Evolutionary conservation across 352 stramenopile genomes (phyloP), one percentile per base, ranked within the genome.

Genomic region (Phytophthora quininea): DNA sequence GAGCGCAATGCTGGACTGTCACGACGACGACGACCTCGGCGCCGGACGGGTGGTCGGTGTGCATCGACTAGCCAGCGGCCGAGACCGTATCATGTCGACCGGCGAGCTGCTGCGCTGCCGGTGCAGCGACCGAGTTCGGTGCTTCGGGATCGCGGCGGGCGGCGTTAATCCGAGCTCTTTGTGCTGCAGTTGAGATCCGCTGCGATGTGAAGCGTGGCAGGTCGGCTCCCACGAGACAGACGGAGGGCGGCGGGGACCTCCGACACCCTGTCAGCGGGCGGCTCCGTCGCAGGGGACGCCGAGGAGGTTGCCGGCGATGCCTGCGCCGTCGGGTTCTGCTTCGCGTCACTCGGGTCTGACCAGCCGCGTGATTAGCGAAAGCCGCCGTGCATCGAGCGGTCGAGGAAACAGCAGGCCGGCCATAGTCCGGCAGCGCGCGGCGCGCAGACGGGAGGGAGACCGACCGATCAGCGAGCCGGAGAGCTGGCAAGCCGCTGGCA

Each of bases 401-500:
- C 15, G 43, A 27, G 15, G 4, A 47, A 47, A 29, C 43, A 49
- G 43, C 43, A 49, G 43, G 14, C 43, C 14, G 15, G 9, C 15
- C 43, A 49, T 49, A 49, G 19, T n/a, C 35, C 35, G 19, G 19
- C 19, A 24, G 19, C 19, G 19, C 19, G 19, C 19, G 19, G 19
- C 19, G 19, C 19, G 19, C 19, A 24, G 19, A 24, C 43, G 15
- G 43, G 43, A 49, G 43, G 3, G 43, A 49, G 9, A 14, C 10
- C 4, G 15, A 47, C 35, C 10, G 35, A 11, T 40, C 35, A 11
- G 35, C 35, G 35, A 6, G 35, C 35, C 35, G 10, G 35, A 40
- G 35, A 50, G 38, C 49, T 46, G 43, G 62, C 53, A 40, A 54
- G 54, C 48, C 3, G 14, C 56, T 31, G 47, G 10, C 31, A 40